Conservation (phyloP, 768 basidiomycete genomes). For the Dentipellis fragilis region DNA sequence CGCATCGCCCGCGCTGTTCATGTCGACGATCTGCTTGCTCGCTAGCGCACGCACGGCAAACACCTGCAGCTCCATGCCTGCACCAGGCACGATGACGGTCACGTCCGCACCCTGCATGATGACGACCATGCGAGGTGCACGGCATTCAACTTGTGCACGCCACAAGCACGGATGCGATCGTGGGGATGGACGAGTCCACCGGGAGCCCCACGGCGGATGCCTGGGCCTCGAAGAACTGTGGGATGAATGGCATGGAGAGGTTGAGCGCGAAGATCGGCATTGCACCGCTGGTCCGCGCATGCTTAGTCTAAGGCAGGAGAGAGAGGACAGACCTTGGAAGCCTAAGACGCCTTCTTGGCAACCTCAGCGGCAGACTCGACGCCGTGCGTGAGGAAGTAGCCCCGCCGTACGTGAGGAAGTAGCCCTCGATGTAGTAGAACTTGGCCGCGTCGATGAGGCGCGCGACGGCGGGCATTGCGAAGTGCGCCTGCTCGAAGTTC, state of each 20-base stretch:
- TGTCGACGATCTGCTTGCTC: slow-evolving; percentile 76
- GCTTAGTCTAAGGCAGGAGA: background rate
- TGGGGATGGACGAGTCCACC: slow-evolving; percentile 46
- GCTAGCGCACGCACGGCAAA: slow-evolving; percentile 49
- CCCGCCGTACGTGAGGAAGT: too few species aligned
- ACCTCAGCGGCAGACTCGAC: slow-evolving; percentile 53
- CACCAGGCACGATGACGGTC: slow-evolving; percentile 64
- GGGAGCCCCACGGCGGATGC: slow-evolving; percentile 63
- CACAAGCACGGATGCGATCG: slow-evolving; percentile 74
- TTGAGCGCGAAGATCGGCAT: slow-evolving; percentile 79
- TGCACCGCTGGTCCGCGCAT: background rate
- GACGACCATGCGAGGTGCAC: slow-evolving; percentile 74
- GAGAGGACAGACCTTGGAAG: slow-evolving; percentile 57
- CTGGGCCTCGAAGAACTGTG: slow-evolving; percentile 87
- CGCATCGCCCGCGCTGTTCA: slow-evolving; percentile 96
- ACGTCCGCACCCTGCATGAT: slow-evolving; percentile 84
- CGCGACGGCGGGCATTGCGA: slow-evolving; percentile 66
- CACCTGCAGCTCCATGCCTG: slow-evolving; percentile 42
- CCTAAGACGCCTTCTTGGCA: slow-evolving; percentile 65
- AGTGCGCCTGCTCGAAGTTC: slow-evolving; percentile 74
- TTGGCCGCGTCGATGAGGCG: slow-evolving; percentile 72
- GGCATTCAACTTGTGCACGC: slow-evolving; percentile 63
- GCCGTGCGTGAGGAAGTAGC: slow-evolving; percentile 73
- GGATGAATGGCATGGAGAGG: slow-evolving; percentile 95
- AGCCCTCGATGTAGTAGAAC: slow-evolving; percentile 91